Base-by-base conservation (phyloP, 2,329 filamentous ascomycete genomes). In the Ilyonectria sp. region DNA sequence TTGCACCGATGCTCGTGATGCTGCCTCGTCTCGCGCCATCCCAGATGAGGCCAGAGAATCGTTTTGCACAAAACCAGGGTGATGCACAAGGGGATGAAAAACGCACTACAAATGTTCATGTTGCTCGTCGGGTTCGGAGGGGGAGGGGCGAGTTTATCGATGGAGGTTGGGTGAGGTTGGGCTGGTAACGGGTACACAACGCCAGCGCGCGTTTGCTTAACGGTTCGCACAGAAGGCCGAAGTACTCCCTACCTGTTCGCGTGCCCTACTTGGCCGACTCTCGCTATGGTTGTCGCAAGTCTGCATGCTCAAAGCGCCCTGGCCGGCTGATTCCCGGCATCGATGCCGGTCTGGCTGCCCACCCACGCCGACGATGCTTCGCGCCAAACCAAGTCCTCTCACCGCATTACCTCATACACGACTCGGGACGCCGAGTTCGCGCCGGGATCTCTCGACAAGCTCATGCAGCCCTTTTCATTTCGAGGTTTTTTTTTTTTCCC, bases 391-490 rank as follows among this genome's bases (percentile, higher is more conserved):
- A 72, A 76, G 65, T 73, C 58, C 65, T 64, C 69, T 76, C 74
- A 76, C 74, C 74, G 74, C 74, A 76, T 76, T 76, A 76, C 74
- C 71, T 76, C 74, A 76, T 76, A 73, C 74, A 70, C 71, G 67
- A 76, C 68, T 74, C 67, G 65, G 52, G 70, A 71, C 71, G 74
- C 74, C 74, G 72, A 76, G 67, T 70, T 75, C 73, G 71, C 70
- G 70, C 74, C 74, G 74, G 74, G 68, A 69, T 75, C 67, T 63
- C 60, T 75, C 59, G 68, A 73, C 72, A 60, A 70, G 59, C 71
- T 70, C 68, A 72, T 73, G 72, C 74, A 73, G 69, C 65, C 62
- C 62, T 70, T 68, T 52, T 67, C 61, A 68, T 70, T 75, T 71
- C 55, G 63, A 58, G 3, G 3, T 26, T 17, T 55, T 64, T 44